Base-by-base conservation (phyloP, 2,329 filamentous ascomycete species). In the Rhinocladiella mackenziei region DNA sequence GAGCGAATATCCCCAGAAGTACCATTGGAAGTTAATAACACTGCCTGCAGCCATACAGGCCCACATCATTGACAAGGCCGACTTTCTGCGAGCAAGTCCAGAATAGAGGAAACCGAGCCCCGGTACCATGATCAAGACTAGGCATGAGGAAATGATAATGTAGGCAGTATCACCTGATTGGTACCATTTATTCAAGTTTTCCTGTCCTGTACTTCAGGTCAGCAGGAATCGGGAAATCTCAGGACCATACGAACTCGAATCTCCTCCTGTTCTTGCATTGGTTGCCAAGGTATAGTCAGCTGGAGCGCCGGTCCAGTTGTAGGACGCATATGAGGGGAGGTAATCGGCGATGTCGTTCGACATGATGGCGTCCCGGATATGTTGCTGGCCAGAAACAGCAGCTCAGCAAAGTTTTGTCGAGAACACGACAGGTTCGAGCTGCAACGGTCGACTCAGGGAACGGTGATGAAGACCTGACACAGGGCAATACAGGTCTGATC, bases 41-140 rank as follows among this genome's bases (percentile, higher is more conserved):
- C 86, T 89, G 63, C 85, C 85, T 34, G 89, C 92, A 65, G 85
- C 91, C 86, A 98, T 94, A 70, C 85, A 89, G 10, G 91, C 89
- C 88, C 89, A 97, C 62, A 98, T 92, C 75, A 97, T 84, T 54
- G 89, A 95, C 31, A 98, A 78, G 20, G 92, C 92, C 4, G 92
- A 97, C 74, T 98, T 98, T 75, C 92, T 81, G 56, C 92, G 84
- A n/a, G 92, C 91, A 56, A 97, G 83, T 56, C 92, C 92, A 9
- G 91, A 96, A 73, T 98, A 98, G 55, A 98, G 81, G 70, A 98
- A 96, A 43, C 88, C 89, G 59, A 98, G 89, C 59, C 92, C 92
- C 20, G 92, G 92, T 20, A 97, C 76, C 92, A 97, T 98, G 69
- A 96, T 72, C 71, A 97, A 71, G 55, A 97, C 54, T 22, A 55